Evolutionary conservation across 73 alveolate species (phyloP).

Genomic region (Stentor coeruleus): DNA sequence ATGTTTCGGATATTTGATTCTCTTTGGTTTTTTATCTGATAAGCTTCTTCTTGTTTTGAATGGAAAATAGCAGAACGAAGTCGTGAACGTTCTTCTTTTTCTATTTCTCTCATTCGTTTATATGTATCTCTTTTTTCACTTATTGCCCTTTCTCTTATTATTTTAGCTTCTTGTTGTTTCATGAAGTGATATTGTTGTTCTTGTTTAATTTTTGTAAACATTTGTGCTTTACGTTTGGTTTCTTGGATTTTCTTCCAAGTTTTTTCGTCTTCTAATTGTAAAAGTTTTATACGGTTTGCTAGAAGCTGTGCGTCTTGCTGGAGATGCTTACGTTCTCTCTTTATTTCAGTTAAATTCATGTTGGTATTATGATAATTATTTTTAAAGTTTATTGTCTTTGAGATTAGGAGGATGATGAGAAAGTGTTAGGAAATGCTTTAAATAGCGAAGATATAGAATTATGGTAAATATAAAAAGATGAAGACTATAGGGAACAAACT

Average conservation of each 20-base stretch:
- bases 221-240: conserved; percentile 35
- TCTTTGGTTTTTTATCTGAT: not conserved
- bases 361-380: too few relatives aligned
- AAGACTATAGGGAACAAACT: too few relatives aligned
- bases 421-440: too few relatives aligned
- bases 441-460: too few relatives aligned
- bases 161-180: not conserved
- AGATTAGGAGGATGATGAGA: too few relatives aligned
- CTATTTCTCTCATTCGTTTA: not conserved
- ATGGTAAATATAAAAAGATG: too few relatives aligned
- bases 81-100: not conserved
- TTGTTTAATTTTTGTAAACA: conserved; percentile 32
- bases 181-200: conserved; percentile 24
- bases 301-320: conserved; percentile 46
- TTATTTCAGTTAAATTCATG: not conserved
- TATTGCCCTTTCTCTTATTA: not conserved
- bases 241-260: conserved; percentile 47
- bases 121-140: not conserved
- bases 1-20: not conserved
- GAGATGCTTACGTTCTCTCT: conserved; percentile 31
- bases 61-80: not conserved
- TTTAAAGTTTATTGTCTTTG: too few relatives aligned
- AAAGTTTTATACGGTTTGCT: conserved; percentile 46
- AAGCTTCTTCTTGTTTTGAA: not conserved
- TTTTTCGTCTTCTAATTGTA: conserved; percentile 46